Base-by-base conservation (phyloP, 495 filamentous ascomycete species). In the Xylona heveae region DNA sequence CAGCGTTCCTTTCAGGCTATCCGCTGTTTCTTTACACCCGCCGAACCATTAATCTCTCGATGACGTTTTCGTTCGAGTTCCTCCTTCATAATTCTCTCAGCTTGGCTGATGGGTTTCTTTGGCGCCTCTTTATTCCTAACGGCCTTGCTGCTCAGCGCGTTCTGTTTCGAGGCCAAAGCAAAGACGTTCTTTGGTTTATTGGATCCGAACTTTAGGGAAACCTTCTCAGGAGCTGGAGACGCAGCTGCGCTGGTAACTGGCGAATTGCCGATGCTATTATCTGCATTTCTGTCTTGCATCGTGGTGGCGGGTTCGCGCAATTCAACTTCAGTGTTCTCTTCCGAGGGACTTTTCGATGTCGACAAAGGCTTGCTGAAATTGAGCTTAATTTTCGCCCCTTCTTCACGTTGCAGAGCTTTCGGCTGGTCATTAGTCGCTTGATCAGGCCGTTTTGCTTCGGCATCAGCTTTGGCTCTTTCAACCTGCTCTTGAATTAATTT, bases 61-160 rank as follows among this genome's bases (percentile, higher is more conserved):
- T 47, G 42, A 27, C 72, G 61, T 48, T 84, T 85, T 22, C 64
- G 58, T 42, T 85, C 74, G 45, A 78, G 61, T 42, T 85, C 81
- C 38, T 78, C 74, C 48, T 73, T 78, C 81, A 91, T 91, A 37
- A 88, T 88, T 35, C 81, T 60, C 39, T 90, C 81, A n/a, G 75
- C 76, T 49, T 88, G 77, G 38, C 74, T 78, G 64, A 88, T 81
- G 21, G 66, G 66, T 57, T 77, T 80, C 38, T 77, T 78, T 2
- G 66, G 64, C 26, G 58, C 62, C 31, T 70, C 59, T 9, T 62
- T 56, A 19, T 33, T 33, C 14, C 20, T 33, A 8, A 10, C 31
- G 15, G 1, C 78, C 54, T 76, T 77, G 8, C 60, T 55, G 2
- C 59, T 59, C 16, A 78, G 52, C 2, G 67, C 67, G 33, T 74